Evolutionary conservation across 2,329 filamentous ascomycete species (phyloP), one percentile per base, ranked within the genome.

Genomic region (Fusarium compactum): DNA sequence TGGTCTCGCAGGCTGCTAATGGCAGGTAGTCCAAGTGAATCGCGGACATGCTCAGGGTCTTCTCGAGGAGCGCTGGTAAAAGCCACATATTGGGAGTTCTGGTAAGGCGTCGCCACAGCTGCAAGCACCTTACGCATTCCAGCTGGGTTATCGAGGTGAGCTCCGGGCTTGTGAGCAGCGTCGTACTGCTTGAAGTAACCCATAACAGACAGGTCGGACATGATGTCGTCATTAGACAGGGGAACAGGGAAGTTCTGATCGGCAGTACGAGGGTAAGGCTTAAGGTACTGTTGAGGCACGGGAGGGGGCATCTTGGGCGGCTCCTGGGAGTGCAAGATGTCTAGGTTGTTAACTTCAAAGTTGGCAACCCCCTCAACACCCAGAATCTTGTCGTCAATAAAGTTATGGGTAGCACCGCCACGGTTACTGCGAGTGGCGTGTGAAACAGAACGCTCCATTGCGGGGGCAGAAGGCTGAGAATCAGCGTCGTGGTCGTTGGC

Each of bases 381-480:
- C 15, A 89, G 80, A 41, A 88, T 80, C 73, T 85, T 87, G 75
- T 88, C 86, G 67, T 90, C 87, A 38, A 85, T 74, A 65, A 87
- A 87, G 73, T 88, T 89, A 57, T 85, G 83, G 64, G 83, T 82
- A 55, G 84, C 80, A 27, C 80, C 80, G 25, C 80, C 87, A 25
- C 89, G 84, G 22, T 87, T 90, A 78, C 88, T 91, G 45, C 89
- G 83, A 20, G 89, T 91, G 15, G 87, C 87, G 64, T 91, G 89
- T 12, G 89, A 91, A 15, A 86, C 84, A 65, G 89, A 87, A 34
- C 89, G 85, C 77, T 91, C 89, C 89, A 91, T 91, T 56, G 81
- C 81, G 16, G 84, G 83, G 3, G 87, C 87, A 8, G 85, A 83
- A 2, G 80, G 81, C 16, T 80, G 78, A 8, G 82, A 81, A 54